These are phyloP conservation scores for Diaporthe sp. DNA, from an alignment of 2,329 filamentous ascomycete species.

Conservation along the genomic window DNA sequence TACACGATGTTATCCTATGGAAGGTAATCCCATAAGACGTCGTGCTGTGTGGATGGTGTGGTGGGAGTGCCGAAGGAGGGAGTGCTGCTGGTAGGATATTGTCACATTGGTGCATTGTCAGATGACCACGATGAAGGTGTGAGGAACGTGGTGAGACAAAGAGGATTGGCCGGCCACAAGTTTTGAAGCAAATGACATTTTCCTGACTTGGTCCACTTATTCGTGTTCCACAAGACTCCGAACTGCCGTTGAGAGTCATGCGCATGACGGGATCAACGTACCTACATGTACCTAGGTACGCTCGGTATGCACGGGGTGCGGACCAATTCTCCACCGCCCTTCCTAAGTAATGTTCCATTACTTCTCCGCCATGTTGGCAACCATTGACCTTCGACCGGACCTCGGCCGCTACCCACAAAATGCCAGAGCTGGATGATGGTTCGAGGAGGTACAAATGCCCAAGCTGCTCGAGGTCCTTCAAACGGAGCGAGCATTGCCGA, in stretches of 20 bases:
- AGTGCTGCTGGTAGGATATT: too few species aligned
- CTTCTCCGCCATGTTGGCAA: neutral
- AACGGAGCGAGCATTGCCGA: constrained; percentile 13
- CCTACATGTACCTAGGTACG: neutral
- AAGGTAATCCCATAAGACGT: too few species aligned
- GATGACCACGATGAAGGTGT: too few species aligned
- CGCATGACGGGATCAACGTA: neutral
- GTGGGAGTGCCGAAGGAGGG: too few species aligned
- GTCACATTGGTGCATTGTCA: too few species aligned
- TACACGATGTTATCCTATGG: too few species aligned
- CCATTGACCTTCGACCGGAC: neutral
- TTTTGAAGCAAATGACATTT: too few species aligned
- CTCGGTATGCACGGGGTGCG: neutral
- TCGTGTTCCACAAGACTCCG: neutral
- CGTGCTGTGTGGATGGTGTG: too few species aligned
- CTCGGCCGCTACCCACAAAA: neutral
- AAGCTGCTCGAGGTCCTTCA: neutral
- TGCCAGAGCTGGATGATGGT: neutral
- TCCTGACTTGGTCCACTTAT: neutral
- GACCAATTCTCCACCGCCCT: neutral
- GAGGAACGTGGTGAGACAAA: too few species aligned
- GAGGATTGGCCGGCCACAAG: too few species aligned
- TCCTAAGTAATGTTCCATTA: neutral
- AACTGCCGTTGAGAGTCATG: neutral
- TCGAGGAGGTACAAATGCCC: constrained; percentile 12